Conservation (phyloP, 2,329 filamentous ascomycete species). For the Apiospora arundinis region DNA sequence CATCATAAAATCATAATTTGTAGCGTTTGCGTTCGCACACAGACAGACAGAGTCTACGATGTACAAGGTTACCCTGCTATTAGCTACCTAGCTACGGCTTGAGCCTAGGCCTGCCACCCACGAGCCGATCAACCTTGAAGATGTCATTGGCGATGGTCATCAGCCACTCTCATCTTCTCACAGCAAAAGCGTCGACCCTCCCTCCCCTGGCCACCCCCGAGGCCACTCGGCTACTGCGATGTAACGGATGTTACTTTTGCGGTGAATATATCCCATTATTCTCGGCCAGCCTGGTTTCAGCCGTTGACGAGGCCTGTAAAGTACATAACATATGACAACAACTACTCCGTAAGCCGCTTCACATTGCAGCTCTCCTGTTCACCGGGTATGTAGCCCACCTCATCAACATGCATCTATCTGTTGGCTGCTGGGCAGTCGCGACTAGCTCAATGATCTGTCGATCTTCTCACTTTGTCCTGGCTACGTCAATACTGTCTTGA, state of each 20-base stretch:
- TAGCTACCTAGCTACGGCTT: background rate
- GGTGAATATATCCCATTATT: constrained; percentile 1
- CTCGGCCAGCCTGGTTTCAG: background rate
- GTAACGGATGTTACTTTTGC: constrained; percentile 4
- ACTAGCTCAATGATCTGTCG: background rate
- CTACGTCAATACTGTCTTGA: background rate
- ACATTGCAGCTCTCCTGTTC: background rate
- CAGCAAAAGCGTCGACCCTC: background rate
- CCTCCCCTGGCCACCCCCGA: background rate
- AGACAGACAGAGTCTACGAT: background rate
- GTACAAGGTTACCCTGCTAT: background rate
- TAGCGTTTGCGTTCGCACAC: background rate
- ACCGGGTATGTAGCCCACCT: background rate
- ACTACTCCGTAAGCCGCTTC: background rate
- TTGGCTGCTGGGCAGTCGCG: background rate
- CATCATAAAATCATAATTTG: background rate
- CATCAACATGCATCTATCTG: background rate
- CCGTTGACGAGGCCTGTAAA: background rate
- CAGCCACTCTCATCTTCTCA: constrained; percentile 10
- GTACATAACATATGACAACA: background rate
- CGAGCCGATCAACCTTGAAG: constrained; percentile 4
- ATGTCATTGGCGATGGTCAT: constrained; percentile 20
- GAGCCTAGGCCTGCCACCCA: background rate
- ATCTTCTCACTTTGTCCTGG: background rate
- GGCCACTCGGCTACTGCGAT: background rate